Evolutionary conservation across 352 stramenopile species (phyloP), one percentile per base, ranked within the genome.

Genomic region (Globisporangium irregulare): DNA sequence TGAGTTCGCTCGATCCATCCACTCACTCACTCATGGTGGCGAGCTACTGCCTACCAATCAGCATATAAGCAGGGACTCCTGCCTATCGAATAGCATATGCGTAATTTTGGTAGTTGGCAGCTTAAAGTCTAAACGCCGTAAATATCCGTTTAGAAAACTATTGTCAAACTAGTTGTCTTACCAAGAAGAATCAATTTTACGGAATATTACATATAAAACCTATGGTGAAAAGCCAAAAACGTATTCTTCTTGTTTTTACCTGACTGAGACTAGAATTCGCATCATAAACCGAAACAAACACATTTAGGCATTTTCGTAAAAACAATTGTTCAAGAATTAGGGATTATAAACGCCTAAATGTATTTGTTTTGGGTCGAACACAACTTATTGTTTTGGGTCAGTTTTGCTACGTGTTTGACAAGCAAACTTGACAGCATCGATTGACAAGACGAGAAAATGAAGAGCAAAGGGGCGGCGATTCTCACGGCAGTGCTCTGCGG

Each of bases 371-470:
- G 4, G 14, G 38, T 7, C 12, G 12, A 46, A 46, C 20, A 7
- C 20, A 1, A 34, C 24, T 4, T 1, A 6, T 25, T n/a, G 1
- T 41, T 36, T 38, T 12, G 38, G 38, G 14, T 20, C 14, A 0
- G 29, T 41, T n/a, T 60, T 32, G 2, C 10, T 2, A 38, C 60
- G 50, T 53, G 60, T 58, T 58, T 65, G 43, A 66, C 61, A 66
- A 51, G 61, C 34, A 66, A 29, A 34, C 8, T 38, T 38, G 32
- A 5, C n/a, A 50, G 14, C 4, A 18, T 36, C 10, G 32, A 36
- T 58, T 59, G 51, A 63, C 54, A 70, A 41, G 68, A 36, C 57
- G 29, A 63, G 38, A 46, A 46, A 64, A 51, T 60, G 57, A 29
- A n/a, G 29, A 58, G 22, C 60, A 64, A 61, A 43, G 24, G 73